Evolutionary conservation across 179 eudicot species (phyloP).

Genomic region (Patellifolia procumbens): DNA sequence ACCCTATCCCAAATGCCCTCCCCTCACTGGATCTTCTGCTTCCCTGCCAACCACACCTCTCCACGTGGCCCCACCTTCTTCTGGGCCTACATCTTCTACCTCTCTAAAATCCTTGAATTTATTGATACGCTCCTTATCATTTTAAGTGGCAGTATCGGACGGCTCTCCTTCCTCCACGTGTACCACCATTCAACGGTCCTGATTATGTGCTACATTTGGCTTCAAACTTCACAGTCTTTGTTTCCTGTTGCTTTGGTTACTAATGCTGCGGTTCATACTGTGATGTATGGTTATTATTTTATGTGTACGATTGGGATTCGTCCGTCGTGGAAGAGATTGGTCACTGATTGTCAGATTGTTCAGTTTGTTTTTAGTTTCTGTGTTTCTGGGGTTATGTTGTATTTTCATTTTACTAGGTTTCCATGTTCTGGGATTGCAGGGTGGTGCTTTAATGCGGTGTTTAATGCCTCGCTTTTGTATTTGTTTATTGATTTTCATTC

Average conservation of each 20-base stretch:
- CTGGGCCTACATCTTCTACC: conserved; percentile 86
- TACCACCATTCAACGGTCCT: conserved; percentile 86
- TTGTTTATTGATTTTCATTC: conserved; percentile 76
- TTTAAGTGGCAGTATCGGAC: conserved; percentile 36
- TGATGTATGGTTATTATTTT: conserved; percentile 83
- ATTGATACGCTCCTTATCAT: conserved; percentile 69
- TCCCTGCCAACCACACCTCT: conserved; percentile 52
- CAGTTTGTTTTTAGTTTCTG: conserved; percentile 80
- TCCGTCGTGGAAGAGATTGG: conserved; percentile 86
- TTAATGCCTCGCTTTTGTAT: conserved; percentile 77
- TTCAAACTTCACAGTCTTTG: conserved; percentile 57
- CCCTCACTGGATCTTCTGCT: conserved; percentile 57
- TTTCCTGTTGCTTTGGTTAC: conserved; percentile 78
- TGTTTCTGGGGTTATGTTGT: conserved; percentile 68
- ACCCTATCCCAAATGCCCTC: conserved; percentile 46
- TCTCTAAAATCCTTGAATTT: conserved; percentile 80
- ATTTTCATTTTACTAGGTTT: conserved; percentile 47
- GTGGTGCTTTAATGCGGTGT: conserved; percentile 86
- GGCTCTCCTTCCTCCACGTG: conserved; percentile 88
- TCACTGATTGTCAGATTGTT: conserved; percentile 79
- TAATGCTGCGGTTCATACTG: conserved; percentile 69
- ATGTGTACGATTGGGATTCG: conserved; percentile 59
- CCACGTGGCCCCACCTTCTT: conserved; percentile 76
- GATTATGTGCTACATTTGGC: conserved; percentile 83
- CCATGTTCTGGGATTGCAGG: conserved; percentile 76